phyloP scores from a whole-genome alignment of 352 stramenopile genomes.

The Blastocystis sp. region DNA sequence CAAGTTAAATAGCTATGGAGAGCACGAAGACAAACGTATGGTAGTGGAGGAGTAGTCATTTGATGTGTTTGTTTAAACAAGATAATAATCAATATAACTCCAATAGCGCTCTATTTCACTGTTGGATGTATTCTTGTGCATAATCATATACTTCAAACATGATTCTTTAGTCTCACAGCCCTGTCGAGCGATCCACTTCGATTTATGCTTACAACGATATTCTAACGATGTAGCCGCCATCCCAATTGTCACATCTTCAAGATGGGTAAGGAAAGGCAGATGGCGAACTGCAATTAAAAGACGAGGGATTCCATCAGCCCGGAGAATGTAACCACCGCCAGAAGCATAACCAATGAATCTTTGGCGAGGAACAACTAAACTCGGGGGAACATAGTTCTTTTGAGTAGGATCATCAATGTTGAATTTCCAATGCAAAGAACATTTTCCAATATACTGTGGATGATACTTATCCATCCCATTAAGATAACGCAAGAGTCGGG shows the following conservation, averaged over 20 bases:
- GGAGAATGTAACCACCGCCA: constrained; percentile 29
- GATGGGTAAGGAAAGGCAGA: constrained; percentile 20
- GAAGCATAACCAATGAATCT: not conserved
- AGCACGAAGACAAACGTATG: constrained; percentile 1
- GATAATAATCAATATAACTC: not conserved
- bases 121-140: not conserved
- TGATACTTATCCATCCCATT: not conserved
- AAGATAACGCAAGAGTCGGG: not conserved
- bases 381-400: constrained; percentile 41
- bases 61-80: constrained; percentile 4
- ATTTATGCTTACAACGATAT: not conserved
- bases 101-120: not conserved
- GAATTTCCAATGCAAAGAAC: not conserved
- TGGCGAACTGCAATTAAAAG: constrained; percentile 10
- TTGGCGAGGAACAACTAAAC: not conserved
- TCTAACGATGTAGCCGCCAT: not conserved
- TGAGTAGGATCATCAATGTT: not conserved
- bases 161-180: not conserved
- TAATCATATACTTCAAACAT: not conserved
- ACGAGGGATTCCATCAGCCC: not conserved
- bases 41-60: not conserved
- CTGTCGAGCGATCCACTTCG: not conserved
- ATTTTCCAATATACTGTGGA: constrained; percentile 10
- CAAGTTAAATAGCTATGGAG: not conserved
- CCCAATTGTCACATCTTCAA: constrained; percentile 44